Conservation (phyloP, 352 stramenopile genomes). For the Pythium monospermum region DNA sequence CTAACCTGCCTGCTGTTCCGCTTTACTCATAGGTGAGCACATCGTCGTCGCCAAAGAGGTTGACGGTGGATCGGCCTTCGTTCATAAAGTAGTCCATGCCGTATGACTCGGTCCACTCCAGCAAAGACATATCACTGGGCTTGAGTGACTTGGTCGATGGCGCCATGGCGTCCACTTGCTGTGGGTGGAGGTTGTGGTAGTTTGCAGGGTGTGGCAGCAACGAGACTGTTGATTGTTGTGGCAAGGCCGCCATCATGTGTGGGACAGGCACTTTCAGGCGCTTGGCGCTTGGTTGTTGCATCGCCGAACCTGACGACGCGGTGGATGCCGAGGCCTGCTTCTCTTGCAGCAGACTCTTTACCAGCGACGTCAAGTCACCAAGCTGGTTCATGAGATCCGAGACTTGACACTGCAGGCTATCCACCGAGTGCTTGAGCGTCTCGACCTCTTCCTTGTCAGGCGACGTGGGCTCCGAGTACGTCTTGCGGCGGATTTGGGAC, state of each 20-base stretch:
- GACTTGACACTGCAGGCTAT: slow-evolving; percentile 68
- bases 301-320: not conserved
- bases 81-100: slow-evolving; percentile 79
- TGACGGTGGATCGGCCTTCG: slow-evolving; percentile 38
- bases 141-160: slow-evolving; percentile 35
- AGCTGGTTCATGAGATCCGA: slow-evolving; percentile 76
- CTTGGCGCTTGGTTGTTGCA: slow-evolving; percentile 32
- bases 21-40: slow-evolving; percentile 42
- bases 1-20: not conserved
- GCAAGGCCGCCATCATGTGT: slow-evolving; percentile 7
- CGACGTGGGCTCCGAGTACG: slow-evolving; percentile 76
- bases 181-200: too few relatives aligned
- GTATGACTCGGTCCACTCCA: slow-evolving; percentile 78
- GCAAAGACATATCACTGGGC: slow-evolving; percentile 57
- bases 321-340: slow-evolving; percentile 27
- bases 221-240: slow-evolving; percentile 19
- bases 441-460: slow-evolving; percentile 76
- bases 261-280: slow-evolving; percentile 29
- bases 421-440: slow-evolving; percentile 65
- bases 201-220: slow-evolving; percentile 20
- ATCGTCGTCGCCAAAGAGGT: slow-evolving; percentile 54
- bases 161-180: slow-evolving; percentile 27
- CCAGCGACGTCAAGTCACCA: slow-evolving; percentile 62
- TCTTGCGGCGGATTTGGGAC: slow-evolving; percentile 84
- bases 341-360: slow-evolving; percentile 69